phyloP scores from a whole-genome alignment of 768 basidiomycete genomes.

The Obba rivulosa region DNA sequence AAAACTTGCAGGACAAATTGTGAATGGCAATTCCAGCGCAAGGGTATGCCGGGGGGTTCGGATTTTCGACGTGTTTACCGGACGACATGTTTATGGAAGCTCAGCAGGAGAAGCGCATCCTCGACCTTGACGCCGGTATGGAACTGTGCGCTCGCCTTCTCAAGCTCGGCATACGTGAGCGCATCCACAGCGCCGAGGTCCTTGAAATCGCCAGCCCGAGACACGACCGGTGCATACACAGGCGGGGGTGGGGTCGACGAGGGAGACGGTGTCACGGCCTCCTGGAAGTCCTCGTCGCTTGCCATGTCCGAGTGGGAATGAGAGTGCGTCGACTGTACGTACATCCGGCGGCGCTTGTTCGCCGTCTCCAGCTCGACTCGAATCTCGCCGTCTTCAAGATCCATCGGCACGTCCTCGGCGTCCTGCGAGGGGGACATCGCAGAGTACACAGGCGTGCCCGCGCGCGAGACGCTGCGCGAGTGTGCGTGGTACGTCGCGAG shows the following conservation, averaged over 20 bases:
- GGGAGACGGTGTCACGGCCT: slow-evolving; percentile 70
- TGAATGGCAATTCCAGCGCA: neutral
- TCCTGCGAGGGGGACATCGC: slow-evolving; percentile 6
- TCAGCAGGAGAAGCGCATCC: slow-evolving; percentile 68
- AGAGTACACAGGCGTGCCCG: slow-evolving; percentile 15
- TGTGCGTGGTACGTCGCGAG: slow-evolving; percentile 12
- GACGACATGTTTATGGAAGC: slow-evolving; percentile 50
- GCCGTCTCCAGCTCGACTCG: slow-evolving; percentile 17
- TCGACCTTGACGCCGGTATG: slow-evolving; percentile 54
- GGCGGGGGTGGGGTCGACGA: slow-evolving; percentile 39
- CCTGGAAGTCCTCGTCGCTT: slow-evolving; percentile 64
- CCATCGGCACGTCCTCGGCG: slow-evolving; percentile 8
- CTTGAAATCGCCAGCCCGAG: slow-evolving; percentile 7
- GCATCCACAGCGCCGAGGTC: slow-evolving; percentile 32
- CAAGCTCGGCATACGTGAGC: slow-evolving; percentile 41
- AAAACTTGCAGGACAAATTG: neutral
- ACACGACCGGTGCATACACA: slow-evolving; percentile 11
- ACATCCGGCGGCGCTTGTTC: slow-evolving; percentile 8
- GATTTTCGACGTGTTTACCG: neutral
- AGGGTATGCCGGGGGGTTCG: neutral
- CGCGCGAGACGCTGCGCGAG: slow-evolving; percentile 16
- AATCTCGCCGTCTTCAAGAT: too few species aligned
- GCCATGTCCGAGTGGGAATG: slow-evolving; percentile 43
- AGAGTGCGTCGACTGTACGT: slow-evolving; percentile 5
- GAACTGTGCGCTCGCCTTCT: slow-evolving; percentile 32